A percentile compares a stretch with the other conserved stretches of the same genome.
Evolutionary conservation across 176 grass and related monocot species (phyloP).

Genomic region (Typha latifolia): DNA sequence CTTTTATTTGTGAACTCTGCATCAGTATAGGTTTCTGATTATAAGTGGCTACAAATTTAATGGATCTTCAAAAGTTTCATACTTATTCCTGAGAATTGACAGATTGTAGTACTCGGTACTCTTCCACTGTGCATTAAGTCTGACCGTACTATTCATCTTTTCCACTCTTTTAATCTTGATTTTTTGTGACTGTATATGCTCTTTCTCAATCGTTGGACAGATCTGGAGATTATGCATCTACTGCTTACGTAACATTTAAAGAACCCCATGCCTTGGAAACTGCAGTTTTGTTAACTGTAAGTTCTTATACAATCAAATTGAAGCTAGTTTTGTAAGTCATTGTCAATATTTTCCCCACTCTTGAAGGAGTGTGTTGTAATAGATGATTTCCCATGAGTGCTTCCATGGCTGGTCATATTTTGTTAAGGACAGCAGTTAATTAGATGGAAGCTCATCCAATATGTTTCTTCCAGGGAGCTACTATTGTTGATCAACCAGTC

Average conservation of each 20-base stretch:
- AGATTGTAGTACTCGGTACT: too few relatives aligned
- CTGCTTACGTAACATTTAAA: conserved; percentile 95
- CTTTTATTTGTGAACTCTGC: neutral
- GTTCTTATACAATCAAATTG: conserved; percentile 2
- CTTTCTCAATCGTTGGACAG: conserved; percentile 35
- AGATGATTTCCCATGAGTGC: neutral
- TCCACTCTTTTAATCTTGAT: neutral
- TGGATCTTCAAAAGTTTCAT: neutral
- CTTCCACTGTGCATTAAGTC: too few relatives aligned
- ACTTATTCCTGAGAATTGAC: too few relatives aligned
- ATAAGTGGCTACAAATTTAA: too few relatives aligned
- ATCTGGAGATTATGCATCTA: conserved; percentile 70
- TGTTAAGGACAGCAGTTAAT: neutral
- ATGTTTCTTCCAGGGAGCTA: conserved; percentile 57
- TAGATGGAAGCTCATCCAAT: neutral
- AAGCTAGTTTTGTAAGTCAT: neutral
- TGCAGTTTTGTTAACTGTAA: conserved; percentile 89
- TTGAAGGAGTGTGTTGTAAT: neutral
- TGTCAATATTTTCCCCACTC: conserved; percentile 1
- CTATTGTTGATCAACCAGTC: conserved; percentile 89
- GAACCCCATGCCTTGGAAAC: conserved; percentile 84
- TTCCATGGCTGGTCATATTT: neutral
- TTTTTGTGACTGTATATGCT: conserved; percentile 10
- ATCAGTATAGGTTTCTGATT: neutral
- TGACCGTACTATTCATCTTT: neutral